Conservation (phyloP, 352 stramenopile species). For the Pythium monospermum region DNA sequence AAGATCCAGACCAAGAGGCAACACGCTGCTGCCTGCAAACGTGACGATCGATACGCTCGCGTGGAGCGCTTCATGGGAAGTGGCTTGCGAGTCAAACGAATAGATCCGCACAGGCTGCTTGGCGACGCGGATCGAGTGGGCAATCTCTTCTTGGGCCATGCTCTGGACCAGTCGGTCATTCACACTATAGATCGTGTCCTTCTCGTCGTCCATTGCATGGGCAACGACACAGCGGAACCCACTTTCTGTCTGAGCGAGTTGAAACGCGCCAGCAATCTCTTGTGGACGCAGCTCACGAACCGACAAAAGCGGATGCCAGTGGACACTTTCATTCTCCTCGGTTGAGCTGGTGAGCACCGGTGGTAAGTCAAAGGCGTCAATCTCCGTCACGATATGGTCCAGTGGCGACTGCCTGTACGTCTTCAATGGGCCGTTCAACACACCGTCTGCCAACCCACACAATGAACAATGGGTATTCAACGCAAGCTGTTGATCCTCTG, state of each 20-base stretch:
- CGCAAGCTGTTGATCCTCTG: not conserved
- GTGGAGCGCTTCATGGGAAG: constrained; percentile 44
- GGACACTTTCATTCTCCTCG: constrained; percentile 7
- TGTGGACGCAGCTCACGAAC: not conserved
- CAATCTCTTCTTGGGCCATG: constrained; percentile 13
- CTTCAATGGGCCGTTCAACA: constrained; percentile 53
- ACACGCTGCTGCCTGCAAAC: constrained; percentile 16
- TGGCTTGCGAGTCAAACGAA: constrained; percentile 32
- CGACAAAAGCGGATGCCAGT: not conserved
- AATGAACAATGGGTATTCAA: constrained; percentile 36
- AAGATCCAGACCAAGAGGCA: constrained; percentile 33
- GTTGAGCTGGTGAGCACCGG: constrained; percentile 24
- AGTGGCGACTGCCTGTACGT: constrained; percentile 50
- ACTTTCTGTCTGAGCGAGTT: not conserved
- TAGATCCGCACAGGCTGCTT: constrained; percentile 10
- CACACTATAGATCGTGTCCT: constrained; percentile 13
- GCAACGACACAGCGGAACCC: constrained; percentile 2
- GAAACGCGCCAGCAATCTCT: not conserved
- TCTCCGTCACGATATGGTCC: constrained; percentile 23
- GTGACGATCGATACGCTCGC: constrained; percentile 67
- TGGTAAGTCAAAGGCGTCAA: constrained; percentile 53
- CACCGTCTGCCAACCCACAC: constrained; percentile 55
- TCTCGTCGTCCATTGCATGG: not conserved
- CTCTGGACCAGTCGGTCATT: constrained; percentile 17
- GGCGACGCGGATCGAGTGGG: constrained; percentile 6